Conservation (phyloP, 768 basidiomycete species). For the Phanerodontia chrysosporium region DNA sequence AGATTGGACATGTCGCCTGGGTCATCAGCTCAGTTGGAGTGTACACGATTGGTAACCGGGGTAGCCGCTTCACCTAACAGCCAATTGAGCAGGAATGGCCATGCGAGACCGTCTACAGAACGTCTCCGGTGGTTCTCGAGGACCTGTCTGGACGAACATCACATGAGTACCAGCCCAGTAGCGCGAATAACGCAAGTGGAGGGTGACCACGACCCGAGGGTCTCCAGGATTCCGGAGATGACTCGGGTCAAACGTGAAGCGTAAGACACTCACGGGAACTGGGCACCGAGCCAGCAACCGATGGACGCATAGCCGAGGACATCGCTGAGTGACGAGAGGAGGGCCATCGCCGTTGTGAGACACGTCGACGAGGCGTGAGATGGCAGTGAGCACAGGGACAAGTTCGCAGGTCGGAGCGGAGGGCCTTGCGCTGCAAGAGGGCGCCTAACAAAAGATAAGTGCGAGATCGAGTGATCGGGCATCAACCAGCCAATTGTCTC, state of each 20-base stretch:
- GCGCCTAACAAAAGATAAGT: neutral
- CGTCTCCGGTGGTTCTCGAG: slow-evolving; percentile 69
- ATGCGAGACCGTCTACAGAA: slow-evolving; percentile 86
- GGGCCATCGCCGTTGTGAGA: slow-evolving; percentile 20
- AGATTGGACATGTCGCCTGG: slow-evolving; percentile 91
- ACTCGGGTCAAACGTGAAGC: slow-evolving; percentile 11
- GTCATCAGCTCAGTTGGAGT: slow-evolving; percentile 2
- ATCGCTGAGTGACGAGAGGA: slow-evolving; percentile 45
- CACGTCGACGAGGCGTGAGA: slow-evolving; percentile 10
- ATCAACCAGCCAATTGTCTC: neutral
- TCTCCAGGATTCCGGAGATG: slow-evolving; percentile 5
- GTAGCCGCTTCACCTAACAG: slow-evolving; percentile 57
- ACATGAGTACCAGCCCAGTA: slow-evolving; percentile 8
- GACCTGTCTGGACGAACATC: slow-evolving; percentile 57
- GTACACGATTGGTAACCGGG: neutral
- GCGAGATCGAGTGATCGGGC: slow-evolving; percentile 1
- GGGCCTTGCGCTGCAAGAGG: neutral
- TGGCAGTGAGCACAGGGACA: slow-evolving; percentile 3
- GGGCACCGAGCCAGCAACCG: slow-evolving; percentile 79
- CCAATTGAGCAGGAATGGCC: slow-evolving; percentile 95
- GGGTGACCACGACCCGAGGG: slow-evolving; percentile 2
- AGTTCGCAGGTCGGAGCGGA: neutral
- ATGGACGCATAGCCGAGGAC: slow-evolving; percentile 70
- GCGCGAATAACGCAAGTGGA: slow-evolving; percentile 10
- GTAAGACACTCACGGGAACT: slow-evolving; percentile 68